phyloP scores from a whole-genome alignment of 2,329 filamentous ascomycete species.

The Penicillium sp. region DNA sequence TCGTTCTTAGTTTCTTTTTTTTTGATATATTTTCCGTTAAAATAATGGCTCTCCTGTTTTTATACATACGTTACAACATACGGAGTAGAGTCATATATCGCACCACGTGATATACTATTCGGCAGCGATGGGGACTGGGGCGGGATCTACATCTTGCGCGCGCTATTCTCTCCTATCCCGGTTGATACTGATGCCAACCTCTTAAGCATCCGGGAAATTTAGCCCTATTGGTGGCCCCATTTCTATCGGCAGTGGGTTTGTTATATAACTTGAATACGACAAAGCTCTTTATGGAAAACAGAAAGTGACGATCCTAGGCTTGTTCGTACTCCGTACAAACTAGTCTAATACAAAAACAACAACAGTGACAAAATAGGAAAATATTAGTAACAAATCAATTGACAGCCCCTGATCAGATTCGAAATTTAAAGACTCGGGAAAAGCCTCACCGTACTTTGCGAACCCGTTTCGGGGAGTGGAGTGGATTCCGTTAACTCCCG shows the following conservation, averaged over 20 bases:
- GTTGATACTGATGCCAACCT: not conserved
- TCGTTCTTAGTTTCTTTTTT: not conserved
- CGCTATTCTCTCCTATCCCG: constrained; percentile 6
- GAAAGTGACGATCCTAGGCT: not conserved
- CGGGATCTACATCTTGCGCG: constrained; percentile 10
- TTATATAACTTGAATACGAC: not conserved
- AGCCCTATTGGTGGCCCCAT: constrained; percentile 5
- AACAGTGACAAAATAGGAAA: not conserved
- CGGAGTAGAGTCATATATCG: not conserved
- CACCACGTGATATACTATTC: constrained; percentile 12
- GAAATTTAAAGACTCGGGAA: constrained; percentile 5
- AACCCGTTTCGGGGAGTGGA: constrained; percentile 18
- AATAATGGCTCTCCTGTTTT: not conserved
- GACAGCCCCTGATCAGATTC: constrained; percentile 5
- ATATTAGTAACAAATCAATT: constrained; percentile 3
- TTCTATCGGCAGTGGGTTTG: constrained; percentile 1
- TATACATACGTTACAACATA: not conserved
- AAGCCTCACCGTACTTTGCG: constrained; percentile 27
- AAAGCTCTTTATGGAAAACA: constrained; percentile 3
- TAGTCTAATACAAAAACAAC: not conserved
- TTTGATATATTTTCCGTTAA: not conserved
- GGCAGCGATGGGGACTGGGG: constrained; percentile 13
- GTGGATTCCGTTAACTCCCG: constrained; percentile 20
- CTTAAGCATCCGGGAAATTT: constrained; percentile 1
- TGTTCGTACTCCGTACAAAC: not conserved